A percentile compares a stretch with the other conserved stretches of the same genome.
Conservation (phyloP, 2,329 filamentous ascomycete species). For the Fusarium ramigenum region DNA sequence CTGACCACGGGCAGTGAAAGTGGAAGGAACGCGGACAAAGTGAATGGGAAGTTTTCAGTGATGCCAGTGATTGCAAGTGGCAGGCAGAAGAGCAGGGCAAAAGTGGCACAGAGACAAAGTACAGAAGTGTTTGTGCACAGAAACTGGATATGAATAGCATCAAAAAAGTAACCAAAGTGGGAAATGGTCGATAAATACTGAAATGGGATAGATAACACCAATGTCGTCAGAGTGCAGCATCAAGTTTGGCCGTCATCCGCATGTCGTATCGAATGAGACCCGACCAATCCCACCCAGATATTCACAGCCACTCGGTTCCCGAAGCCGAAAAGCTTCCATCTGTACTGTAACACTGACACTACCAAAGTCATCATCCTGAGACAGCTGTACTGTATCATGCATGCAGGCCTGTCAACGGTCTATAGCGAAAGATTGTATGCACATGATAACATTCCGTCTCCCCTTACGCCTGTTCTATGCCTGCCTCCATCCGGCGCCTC, state of each 20-base stretch:
- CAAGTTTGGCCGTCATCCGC: conserved; percentile 20
- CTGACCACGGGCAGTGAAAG: not conserved
- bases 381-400: conserved; percentile 15
- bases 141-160: conserved; percentile 7
- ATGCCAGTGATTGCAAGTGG: conserved; percentile 25
- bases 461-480: conserved; percentile 42
- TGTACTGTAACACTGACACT: conserved; percentile 16
- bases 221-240: conserved; percentile 33
- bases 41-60: not conserved
- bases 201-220: conserved; percentile 4
- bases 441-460: conserved; percentile 38
- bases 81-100: not conserved
- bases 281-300: conserved; percentile 23
- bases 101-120: not conserved
- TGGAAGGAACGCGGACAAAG: conserved; percentile 8
- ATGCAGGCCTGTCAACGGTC: conserved; percentile 20
- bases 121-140: not conserved
- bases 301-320: conserved; percentile 21
- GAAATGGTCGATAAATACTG: conserved; percentile 10
- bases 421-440: conserved; percentile 39
- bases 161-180: not conserved
- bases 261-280: conserved; percentile 24
- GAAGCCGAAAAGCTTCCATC: conserved; percentile 24
- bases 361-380: conserved; percentile 20
- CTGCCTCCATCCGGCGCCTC: conserved; percentile 22